These are phyloP conservation scores for Flammula alnicola DNA, from an alignment of 1,284 basidiomycete species.

Conservation along the genomic window DNA sequence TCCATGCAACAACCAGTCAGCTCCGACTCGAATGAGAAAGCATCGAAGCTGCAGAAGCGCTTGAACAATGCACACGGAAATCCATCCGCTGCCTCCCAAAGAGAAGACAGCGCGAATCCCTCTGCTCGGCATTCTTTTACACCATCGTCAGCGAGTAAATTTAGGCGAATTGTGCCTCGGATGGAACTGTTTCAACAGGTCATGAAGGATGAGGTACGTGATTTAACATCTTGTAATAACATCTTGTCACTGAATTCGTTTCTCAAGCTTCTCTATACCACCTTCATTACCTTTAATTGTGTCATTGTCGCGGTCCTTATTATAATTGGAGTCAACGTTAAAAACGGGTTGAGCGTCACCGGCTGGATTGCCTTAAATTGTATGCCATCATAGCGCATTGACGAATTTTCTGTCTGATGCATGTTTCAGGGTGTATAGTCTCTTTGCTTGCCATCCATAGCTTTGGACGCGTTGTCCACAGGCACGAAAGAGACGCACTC, in stretches of 20 bases:
- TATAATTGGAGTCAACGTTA: slow-evolving; percentile 53
- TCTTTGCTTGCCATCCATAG: slow-evolving; percentile 65
- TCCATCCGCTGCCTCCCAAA: no score
- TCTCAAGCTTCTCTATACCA: slow-evolving; percentile 59
- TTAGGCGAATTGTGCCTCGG: slow-evolving; percentile 54
- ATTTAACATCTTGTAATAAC: not conserved
- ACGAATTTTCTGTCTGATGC: slow-evolving; percentile 7
- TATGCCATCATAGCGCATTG: slow-evolving; percentile 37
- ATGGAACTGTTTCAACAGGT: slow-evolving; percentile 59
- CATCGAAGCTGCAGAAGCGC: no score
- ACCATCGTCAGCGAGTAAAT: slow-evolving; percentile 46
- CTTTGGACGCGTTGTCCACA: slow-evolving; percentile 61
- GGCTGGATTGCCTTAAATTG: slow-evolving; percentile 63
- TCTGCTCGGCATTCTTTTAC: slow-evolving; percentile 36
- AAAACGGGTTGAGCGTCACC: slow-evolving; percentile 47
- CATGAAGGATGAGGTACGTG: slow-evolving; percentile 64
- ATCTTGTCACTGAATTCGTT: slow-evolving; percentile 15
- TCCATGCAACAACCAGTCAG: not conserved
- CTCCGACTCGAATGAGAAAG: not conserved
- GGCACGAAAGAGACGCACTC: slow-evolving; percentile 65
- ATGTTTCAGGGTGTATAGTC: slow-evolving; percentile 54
- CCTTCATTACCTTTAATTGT: slow-evolving; percentile 55
- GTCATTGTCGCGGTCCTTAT: slow-evolving; percentile 54
- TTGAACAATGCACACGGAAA: no score
- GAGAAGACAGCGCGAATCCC: not conserved